Percentiles rank a stretch among this genome's conserved stretches.
phyloP scores from a whole-genome alignment of 2,329 filamentous ascomycete genomes.

The Sclerotinia minor region DNA sequence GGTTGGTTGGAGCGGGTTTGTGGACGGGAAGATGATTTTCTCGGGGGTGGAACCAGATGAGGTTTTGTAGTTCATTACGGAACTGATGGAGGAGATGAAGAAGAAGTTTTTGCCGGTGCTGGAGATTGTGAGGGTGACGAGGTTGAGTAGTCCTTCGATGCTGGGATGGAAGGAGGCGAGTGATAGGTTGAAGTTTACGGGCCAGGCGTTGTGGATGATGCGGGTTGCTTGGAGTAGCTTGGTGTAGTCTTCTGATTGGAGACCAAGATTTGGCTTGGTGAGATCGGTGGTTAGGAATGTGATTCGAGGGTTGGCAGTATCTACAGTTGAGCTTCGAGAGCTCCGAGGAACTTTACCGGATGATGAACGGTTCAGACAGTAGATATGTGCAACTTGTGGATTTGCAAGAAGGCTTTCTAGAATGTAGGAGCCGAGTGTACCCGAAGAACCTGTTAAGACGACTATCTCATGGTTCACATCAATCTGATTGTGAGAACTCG shows the following conservation, averaged over 20 bases:
- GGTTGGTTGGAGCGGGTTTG: constrained; percentile 8
- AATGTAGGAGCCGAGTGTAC: background rate
- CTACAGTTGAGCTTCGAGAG: background rate
- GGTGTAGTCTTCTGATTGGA: constrained; percentile 32
- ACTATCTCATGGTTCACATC: background rate
- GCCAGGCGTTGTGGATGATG: background rate
- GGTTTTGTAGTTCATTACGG: constrained; percentile 36
- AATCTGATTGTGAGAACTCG: background rate
- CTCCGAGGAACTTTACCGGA: too few species aligned
- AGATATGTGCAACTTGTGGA: background rate
- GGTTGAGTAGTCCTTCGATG: constrained; percentile 44
- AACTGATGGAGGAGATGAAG: constrained; percentile 38
- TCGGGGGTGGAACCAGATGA: constrained; percentile 32
- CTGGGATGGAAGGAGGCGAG: constrained; percentile 42
- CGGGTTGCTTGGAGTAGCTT: constrained; percentile 41
- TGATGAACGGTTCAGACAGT: constrained; percentile 6
- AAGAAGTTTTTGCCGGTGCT: constrained; percentile 29
- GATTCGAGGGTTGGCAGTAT: constrained; percentile 13
- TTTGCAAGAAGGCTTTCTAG: background rate
- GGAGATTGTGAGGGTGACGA: constrained; percentile 38
- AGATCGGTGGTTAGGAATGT: background rate
- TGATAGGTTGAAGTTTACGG: constrained; percentile 30
- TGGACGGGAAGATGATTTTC: background rate
- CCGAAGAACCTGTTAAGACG: background rate
- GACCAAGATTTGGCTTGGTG: background rate